Base-by-base conservation (phyloP, 1,284 basidiomycete genomes). In the Microbotryum saponariae region DNA sequence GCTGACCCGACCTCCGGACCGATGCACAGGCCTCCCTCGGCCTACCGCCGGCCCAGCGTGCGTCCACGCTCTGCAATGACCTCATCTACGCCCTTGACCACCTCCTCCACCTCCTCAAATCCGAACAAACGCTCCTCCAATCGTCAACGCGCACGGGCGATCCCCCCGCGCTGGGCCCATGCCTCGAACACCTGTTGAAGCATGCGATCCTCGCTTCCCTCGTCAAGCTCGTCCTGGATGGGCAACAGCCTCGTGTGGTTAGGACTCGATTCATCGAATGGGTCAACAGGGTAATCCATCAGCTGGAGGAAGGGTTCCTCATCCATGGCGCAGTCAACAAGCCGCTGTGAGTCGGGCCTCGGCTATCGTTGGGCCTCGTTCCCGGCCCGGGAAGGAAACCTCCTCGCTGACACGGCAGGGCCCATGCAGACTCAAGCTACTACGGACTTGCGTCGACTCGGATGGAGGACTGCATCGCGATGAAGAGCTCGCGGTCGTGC, bases 151-250 rank as follows among this genome's bases (percentile, higher is more conserved):
- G 37, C 10, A 42, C 14, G 16, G 37, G 37, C 37, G 37, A 42
- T 31, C 10, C 31, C 37, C 14, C 12, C 1, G 37, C 54, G 10
- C 27, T 67, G 12, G 91, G 91, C 25, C 84, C 83, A 20, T 94
- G 91, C 73, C 78, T 96, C 64, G 94, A 97, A 76, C 91, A 90
- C 75, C 80, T 96, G 33, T 78, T 97, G 54, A 90, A 92, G 78
- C 87, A 93, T 71, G 89, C 91, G 78, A 82, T 93, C 1, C 79
- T 94, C 23, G 85, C 85, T 2, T 83, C 82, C 2, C 84, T 96
- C n/a, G 91, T 92, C 62, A 83, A 85, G 70, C 81, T 92, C 37
- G 90, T 88, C 73, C 87, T 90, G 72, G 75, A 81, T 1, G 91
- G 93, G 75, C 80, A 55, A 8, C 33, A 88, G 51, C 91, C 90